phyloP scores from a whole-genome alignment of 169 alveolate genomes.

The Plasmodium falciparum region DNA sequence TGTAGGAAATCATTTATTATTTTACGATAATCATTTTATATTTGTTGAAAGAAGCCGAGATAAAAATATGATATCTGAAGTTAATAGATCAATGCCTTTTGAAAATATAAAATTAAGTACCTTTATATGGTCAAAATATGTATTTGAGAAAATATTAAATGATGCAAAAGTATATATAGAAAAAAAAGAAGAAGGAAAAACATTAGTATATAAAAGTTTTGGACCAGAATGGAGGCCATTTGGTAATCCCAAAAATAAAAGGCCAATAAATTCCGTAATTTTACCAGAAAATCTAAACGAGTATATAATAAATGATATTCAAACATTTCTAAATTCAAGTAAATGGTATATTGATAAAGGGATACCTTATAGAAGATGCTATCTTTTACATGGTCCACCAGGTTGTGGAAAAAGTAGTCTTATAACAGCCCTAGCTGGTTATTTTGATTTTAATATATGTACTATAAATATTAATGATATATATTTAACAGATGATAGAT shows the following conservation, averaged over 20 bases:
- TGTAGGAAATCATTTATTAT: slow-evolving; percentile 69
- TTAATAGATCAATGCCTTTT: slow-evolving; percentile 51
- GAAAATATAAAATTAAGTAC: slow-evolving; percentile 74
- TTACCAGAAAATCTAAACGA: slow-evolving; percentile 46
- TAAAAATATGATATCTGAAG: slow-evolving; percentile 48
- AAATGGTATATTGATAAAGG: slow-evolving; percentile 87
- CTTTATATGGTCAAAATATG: slow-evolving; percentile 68
- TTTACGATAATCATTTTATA: slow-evolving; percentile 37
- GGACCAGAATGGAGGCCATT: slow-evolving; percentile 87
- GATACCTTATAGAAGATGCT: slow-evolving; percentile 89
- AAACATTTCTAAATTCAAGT: slow-evolving; percentile 44
- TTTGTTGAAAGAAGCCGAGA: slow-evolving; percentile 60
- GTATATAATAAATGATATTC: slow-evolving; percentile 52
- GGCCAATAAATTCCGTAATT: slow-evolving; percentile 84
- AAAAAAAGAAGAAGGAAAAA: slow-evolving; percentile 82
- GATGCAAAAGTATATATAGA: slow-evolving; percentile 66
- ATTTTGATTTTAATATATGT: slow-evolving; percentile 85
- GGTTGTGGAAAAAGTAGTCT: slow-evolving; percentile 91
- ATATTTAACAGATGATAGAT: slow-evolving; percentile 85
- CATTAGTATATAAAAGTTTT: slow-evolving; percentile 79
- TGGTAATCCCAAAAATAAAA: slow-evolving; percentile 83
- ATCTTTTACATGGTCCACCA: slow-evolving; percentile 89
- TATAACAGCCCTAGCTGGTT: slow-evolving; percentile 88
- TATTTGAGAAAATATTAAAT: slow-evolving; percentile 48
- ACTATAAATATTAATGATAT: slow-evolving; percentile 86